Evolutionary conservation across 768 basidiomycete genomes (phyloP).

Genomic region (Suillus lakei): DNA sequence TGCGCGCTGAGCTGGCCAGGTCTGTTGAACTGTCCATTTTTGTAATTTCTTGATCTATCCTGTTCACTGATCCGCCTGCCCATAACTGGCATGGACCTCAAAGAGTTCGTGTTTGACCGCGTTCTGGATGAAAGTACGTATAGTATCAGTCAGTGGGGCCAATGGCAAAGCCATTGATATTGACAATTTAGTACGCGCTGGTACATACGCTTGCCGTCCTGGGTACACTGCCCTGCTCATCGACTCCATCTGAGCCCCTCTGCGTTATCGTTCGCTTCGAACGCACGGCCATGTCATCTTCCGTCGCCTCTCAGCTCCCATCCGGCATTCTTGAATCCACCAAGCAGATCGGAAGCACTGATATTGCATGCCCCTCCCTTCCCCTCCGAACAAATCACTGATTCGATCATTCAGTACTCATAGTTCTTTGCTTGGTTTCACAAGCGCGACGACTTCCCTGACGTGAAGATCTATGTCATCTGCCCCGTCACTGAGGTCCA

Average conservation of each 20-base stretch:
- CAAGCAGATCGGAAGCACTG: slow-evolving; percentile 60
- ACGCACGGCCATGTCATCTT: slow-evolving; percentile 67
- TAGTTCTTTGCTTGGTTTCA: slow-evolving; percentile 80
- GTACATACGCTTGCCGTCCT: slow-evolving; percentile 73
- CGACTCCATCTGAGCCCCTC: slow-evolving; percentile 27
- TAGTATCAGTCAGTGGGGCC: background rate
- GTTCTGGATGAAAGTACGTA: slow-evolving; percentile 55
- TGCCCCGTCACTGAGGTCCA: slow-evolving; percentile 91
- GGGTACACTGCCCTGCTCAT: slow-evolving; percentile 55
- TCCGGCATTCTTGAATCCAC: slow-evolving; percentile 44
- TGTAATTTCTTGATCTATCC: background rate
- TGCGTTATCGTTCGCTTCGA: slow-evolving; percentile 78
- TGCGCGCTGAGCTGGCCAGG: no score
- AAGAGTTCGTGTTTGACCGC: slow-evolving; percentile 57
- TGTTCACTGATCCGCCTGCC: no score
- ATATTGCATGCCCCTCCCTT: slow-evolving; percentile 56
- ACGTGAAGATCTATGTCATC: slow-evolving; percentile 84
- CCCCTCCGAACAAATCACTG: background rate
- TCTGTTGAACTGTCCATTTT: background rate
- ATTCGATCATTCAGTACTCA: slow-evolving; percentile 67
- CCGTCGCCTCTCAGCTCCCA: slow-evolving; percentile 42
- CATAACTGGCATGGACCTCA: slow-evolving; percentile 33
- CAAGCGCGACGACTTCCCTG: slow-evolving; percentile 46
- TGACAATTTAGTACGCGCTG: background rate
- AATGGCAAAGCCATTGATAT: background rate